Base-by-base conservation (phyloP, 257 asterid species). In the Nicotiana noctiflora region DNA sequence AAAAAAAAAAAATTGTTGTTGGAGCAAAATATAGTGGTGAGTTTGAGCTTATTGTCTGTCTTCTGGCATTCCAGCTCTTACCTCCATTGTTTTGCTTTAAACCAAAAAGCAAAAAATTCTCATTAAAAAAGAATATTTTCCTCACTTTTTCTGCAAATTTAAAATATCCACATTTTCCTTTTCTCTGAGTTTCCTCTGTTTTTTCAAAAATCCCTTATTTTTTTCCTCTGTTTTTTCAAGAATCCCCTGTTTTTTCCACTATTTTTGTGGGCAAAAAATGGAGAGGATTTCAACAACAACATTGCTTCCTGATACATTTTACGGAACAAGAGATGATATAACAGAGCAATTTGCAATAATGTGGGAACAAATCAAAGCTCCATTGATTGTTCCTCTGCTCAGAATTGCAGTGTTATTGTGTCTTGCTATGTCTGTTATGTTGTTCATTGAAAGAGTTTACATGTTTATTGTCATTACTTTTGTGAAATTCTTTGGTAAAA, bases 361-460 rank as follows among this genome's bases (percentile, higher is more conserved):
- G 21, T 96, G 98, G 99, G 91, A 81, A 4, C 97, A 90, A 86
- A 86, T 96, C n/a, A 90, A 80, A 84, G 92, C 93, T 8, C 98
- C 99, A 46, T 79, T 96, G 84, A 89, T 96, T 77, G 98, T 91
- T 3, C 99, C 98, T 0, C 60, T 90, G 83, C 96, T 94, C 19
- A 84, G 77, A 34, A 10, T 91, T 40, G 87, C 87, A 2, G 93
- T 92, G 1, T 65, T 83, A 15, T 12, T 92, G 52, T 96, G 99
- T 81, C 66, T 96, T 86, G 31, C 78, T 9, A 91, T 96, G 98
- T 96, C 99, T 3, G 83, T 76, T 1, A 96, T 94, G 99, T 77
- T 96, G 92, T 94, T 96, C 82, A 8, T 91, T 3, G 99, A 96
- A 81, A 89, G 97, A 82, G 97, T 96, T 7, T 96, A 92, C 81